Evolutionary conservation across 2,329 filamentous ascomycete species (phyloP), one percentile per base, ranked within the genome.

Genomic region (Claviceps pazoutovae): DNA sequence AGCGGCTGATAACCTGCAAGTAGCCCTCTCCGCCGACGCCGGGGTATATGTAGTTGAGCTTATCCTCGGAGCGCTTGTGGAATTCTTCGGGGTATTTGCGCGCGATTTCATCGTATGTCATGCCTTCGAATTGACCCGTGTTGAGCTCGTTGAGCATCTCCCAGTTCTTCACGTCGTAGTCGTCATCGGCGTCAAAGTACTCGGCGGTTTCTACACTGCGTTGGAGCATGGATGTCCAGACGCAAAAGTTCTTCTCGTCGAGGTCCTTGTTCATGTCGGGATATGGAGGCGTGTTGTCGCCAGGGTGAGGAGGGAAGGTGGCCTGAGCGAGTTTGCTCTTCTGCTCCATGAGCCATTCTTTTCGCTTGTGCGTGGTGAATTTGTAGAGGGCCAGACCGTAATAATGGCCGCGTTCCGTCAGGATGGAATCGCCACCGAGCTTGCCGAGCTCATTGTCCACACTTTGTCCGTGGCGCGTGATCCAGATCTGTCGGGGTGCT

Each of bases 101-200:
- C 52, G 82, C 83, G 59, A 98, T 97, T 60, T 95, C 87, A 2
- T 86, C 79, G 66, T 98, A 97, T 0, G 93, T 97, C 74, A 96
- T 82, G 49, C 93, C 91, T 64, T 98, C 93, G 71, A 96, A 95
- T 48, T 82, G 78, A 14, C 93, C 93, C 0, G 91, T 85, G 60
- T 97, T 94, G 48, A 98, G 80, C 68, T 98, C 93, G 63, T 98
- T 95, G 49, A 98, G 78, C 88, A 95, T 95, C 62, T 90, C 86
- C 88, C 91, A 95, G 59, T 95, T 87, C 72, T 98, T 98, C 60
- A 94, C 83, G 58, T 97, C 93, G 65, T 91, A 95, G 51, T 95
- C 88, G 21, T 97, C 91, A 57, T 97, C 93, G 0, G 73, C 76
- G 58, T 95, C 86, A 65, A 97, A 98, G 65, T 86, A 85, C 57